Evolutionary conservation across 2,329 filamentous ascomycete species (phyloP).

Genomic region (Penicillium griseofulvum): DNA sequence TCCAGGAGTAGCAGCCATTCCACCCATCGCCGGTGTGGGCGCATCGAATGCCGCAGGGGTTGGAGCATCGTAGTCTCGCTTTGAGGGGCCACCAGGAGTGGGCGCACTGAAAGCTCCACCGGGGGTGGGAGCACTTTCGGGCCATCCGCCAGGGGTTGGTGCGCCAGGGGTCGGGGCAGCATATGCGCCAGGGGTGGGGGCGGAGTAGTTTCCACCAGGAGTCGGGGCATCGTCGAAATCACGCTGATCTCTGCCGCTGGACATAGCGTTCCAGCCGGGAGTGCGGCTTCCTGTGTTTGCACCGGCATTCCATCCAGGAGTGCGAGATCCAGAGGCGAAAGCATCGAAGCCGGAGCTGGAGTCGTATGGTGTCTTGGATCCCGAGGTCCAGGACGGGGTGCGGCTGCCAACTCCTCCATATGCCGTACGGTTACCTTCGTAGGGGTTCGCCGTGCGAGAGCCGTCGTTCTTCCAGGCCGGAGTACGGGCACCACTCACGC

Average conservation of each 20-base stretch:
- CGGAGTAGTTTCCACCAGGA: constrained; percentile 64
- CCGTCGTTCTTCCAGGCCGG: constrained; percentile 59
- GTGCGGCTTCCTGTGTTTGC: constrained; percentile 50
- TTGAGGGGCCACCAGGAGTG: constrained; percentile 39
- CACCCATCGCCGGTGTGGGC: constrained; percentile 49
- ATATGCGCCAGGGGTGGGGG: constrained; percentile 62
- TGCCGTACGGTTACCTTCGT: constrained; percentile 69
- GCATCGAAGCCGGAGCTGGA: constrained; percentile 65
- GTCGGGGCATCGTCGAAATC: constrained; percentile 71
- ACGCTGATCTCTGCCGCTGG: constrained; percentile 30
- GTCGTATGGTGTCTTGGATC: constrained; percentile 68
- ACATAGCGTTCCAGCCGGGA: constrained; percentile 40
- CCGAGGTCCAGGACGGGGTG: constrained; percentile 76
- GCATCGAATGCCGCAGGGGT: constrained; percentile 41
- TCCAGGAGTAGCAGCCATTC: constrained; percentile 39
- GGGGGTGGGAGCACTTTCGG: constrained; percentile 47
- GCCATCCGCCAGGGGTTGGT: constrained; percentile 49
- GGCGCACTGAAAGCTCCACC: constrained; percentile 45
- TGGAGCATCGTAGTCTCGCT: constrained; percentile 26
- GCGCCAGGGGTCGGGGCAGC: constrained; percentile 67
- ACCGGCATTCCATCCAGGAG: constrained; percentile 66
- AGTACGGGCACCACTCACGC: constrained; percentile 48
- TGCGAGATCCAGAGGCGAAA: constrained; percentile 70
- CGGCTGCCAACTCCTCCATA: constrained; percentile 66
- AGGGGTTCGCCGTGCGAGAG: constrained; percentile 56